Conservation (phyloP, 352 stramenopile genomes). For the Phytophthora pistaciae region DNA sequence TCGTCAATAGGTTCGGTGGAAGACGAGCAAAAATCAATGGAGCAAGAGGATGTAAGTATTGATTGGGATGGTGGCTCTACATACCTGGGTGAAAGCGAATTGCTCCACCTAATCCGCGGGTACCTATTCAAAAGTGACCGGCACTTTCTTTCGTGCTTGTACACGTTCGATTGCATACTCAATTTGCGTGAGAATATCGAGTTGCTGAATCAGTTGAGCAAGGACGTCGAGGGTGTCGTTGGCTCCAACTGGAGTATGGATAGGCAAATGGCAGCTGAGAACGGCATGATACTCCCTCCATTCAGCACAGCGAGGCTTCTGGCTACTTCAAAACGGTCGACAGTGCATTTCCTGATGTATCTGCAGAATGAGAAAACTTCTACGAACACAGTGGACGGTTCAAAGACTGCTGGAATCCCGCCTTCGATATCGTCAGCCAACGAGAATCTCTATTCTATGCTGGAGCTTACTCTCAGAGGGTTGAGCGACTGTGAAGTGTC, state of each 20-base stretch:
- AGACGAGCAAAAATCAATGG: constrained; percentile 56
- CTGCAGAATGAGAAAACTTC: constrained; percentile 51
- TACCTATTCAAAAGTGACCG: constrained; percentile 84
- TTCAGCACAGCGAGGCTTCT: constrained; percentile 87
- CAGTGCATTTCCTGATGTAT: constrained; percentile 90
- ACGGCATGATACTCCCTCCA: constrained; percentile 71
- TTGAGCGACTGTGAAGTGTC: constrained; percentile 88
- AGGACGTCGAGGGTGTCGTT: constrained; percentile 48
- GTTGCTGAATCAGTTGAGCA: constrained; percentile 43
- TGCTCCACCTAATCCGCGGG: constrained; percentile 76
- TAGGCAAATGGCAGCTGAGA: constrained; percentile 50
- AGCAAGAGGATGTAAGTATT: constrained; percentile 54
- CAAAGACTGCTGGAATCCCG: constrained; percentile 1
- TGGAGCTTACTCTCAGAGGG: constrained; percentile 76
- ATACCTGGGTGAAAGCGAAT: constrained; percentile 76
- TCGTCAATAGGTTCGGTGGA: constrained; percentile 28
- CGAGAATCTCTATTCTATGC: constrained; percentile 88
- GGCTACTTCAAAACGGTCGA: constrained; percentile 66
- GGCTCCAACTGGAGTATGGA: constrained; percentile 63
- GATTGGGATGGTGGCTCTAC: constrained; percentile 41
- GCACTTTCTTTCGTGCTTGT: constrained; percentile 82
- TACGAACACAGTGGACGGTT: constrained; percentile 10
- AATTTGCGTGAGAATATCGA: constrained; percentile 65
- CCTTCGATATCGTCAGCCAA: constrained; percentile 70
- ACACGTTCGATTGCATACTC: constrained; percentile 84